Conservation (phyloP, 768 basidiomycete species). For the Chalciporus pseudorubinellus region DNA sequence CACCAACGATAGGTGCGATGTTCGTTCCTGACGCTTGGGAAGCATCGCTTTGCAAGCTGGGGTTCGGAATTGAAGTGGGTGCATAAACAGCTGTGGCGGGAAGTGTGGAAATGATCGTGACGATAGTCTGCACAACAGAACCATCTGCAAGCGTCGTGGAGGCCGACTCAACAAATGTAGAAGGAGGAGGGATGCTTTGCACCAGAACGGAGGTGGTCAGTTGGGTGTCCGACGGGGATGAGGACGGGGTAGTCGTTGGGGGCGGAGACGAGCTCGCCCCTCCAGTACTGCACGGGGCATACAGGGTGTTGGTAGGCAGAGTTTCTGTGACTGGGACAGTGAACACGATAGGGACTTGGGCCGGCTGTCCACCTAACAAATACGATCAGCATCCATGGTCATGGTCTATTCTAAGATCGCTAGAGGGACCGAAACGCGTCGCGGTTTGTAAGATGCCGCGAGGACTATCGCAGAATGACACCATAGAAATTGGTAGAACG, state of each 20-base stretch:
- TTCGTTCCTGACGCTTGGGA: slow-evolving; percentile 26
- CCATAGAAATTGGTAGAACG: not conserved
- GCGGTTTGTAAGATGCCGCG: slow-evolving; percentile 11
- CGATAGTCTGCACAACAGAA: slow-evolving; percentile 33
- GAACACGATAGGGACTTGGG: slow-evolving; percentile 42
- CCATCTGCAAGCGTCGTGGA: slow-evolving; percentile 43
- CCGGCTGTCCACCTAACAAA: slow-evolving; percentile 28
- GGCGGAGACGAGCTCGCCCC: slow-evolving; percentile 11
- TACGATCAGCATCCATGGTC: slow-evolving; percentile 11
- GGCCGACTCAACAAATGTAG: slow-evolving; percentile 29
- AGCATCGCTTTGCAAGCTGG: slow-evolving; percentile 15
- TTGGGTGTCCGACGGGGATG: slow-evolving; percentile 8
- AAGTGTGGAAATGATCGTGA: slow-evolving; percentile 39
- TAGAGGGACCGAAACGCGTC: slow-evolving; percentile 13
- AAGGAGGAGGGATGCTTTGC: slow-evolving; percentile 31
- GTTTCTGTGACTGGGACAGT: slow-evolving; percentile 33
- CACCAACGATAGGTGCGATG: slow-evolving; percentile 51
- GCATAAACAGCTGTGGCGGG: slow-evolving; percentile 32
- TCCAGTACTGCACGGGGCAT: slow-evolving; percentile 37
- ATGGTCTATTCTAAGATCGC: not conserved
- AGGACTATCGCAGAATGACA: not conserved
- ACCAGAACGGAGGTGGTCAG: slow-evolving; percentile 27
- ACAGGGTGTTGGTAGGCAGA: slow-evolving; percentile 39
- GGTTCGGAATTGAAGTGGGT: slow-evolving; percentile 11
- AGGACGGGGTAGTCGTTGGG: slow-evolving; percentile 5